phyloP scores from a whole-genome alignment of 2,329 filamentous ascomycete species.

The Fusarium decemcellulare region DNA sequence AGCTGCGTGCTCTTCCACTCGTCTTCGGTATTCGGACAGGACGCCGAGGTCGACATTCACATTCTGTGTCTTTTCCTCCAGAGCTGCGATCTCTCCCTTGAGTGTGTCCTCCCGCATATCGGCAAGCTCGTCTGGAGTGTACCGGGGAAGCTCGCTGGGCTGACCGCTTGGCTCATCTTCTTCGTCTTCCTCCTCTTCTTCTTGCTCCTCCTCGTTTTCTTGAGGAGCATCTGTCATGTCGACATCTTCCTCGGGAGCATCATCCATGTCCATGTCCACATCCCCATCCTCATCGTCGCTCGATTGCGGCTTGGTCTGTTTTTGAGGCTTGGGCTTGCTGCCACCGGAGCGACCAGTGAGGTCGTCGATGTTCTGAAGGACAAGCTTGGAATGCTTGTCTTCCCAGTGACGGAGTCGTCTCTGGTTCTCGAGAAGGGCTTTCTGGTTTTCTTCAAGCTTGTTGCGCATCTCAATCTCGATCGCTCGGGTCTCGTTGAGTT shows the following conservation, averaged over 20 bases:
- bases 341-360: constrained; percentile 61
- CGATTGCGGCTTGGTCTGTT: constrained; percentile 39
- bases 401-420: constrained; percentile 89
- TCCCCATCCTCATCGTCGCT: constrained; percentile 50
- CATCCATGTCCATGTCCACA: constrained; percentile 52
- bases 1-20: constrained; percentile 85
- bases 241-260: constrained; percentile 48
- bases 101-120: constrained; percentile 75
- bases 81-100: constrained; percentile 72
- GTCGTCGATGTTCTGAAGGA: constrained; percentile 84
- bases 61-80: constrained; percentile 83
- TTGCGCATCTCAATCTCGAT: constrained; percentile 98
- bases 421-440: constrained; percentile 87
- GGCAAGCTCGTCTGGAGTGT: constrained; percentile 79
- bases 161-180: constrained; percentile 48
- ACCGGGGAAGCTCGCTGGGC: constrained; percentile 78
- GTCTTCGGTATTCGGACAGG: constrained; percentile 87
- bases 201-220: constrained; percentile 49
- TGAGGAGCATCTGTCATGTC: constrained; percentile 48
- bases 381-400: constrained; percentile 88
- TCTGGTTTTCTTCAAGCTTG: constrained; percentile 96
- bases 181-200: constrained; percentile 43
- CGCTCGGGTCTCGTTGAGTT: constrained; percentile 90
- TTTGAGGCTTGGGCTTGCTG: constrained; percentile 46
- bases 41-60: constrained; percentile 91